Evolutionary conservation across 768 basidiomycete genomes (phyloP).

Genomic region (Hericium coralloides): DNA sequence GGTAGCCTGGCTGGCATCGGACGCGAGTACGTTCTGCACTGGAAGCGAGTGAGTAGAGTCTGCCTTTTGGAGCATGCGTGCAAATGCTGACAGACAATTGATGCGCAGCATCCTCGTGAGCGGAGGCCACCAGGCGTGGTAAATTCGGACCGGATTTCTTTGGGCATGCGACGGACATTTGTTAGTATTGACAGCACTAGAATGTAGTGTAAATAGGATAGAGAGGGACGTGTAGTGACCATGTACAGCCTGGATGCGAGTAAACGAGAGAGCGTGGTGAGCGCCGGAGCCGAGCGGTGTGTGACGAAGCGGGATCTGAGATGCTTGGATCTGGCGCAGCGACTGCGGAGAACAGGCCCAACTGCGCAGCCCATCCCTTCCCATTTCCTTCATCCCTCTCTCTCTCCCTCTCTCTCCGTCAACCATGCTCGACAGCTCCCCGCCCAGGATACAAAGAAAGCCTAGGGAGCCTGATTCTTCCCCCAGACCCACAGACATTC

Average conservation of each 20-base stretch:
- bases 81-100: conserved; percentile 1
- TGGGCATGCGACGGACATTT: too few species aligned
- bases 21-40: conserved; percentile 72
- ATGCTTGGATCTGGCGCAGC: conserved; percentile 5
- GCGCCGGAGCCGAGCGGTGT: not conserved
- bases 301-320: conserved; percentile 5
- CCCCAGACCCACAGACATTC: conserved; percentile 37
- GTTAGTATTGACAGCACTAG: not conserved
- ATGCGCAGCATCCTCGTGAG: conserved; percentile 44
- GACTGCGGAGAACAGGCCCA: conserved; percentile 9
- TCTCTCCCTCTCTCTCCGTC: not conserved
- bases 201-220: not conserved
- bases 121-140: conserved; percentile 61
- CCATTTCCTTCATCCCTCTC: conserved; percentile 1
- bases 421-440: conserved; percentile 17
- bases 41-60: conserved; percentile 66
- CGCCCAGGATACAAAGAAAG: conserved; percentile 18
- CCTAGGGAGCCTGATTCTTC: conserved; percentile 26
- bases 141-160: conserved; percentile 10
- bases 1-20: conserved; percentile 61
- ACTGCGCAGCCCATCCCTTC: conserved; percentile 4
- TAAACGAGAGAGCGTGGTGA: not conserved
- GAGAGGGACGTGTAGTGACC: too few species aligned
- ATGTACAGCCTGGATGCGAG: not conserved
- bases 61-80: not conserved